Percentiles rank a stretch among this genome's conserved stretches.
phyloP scores from a whole-genome alignment of 1,284 basidiomycete species.

The Pisolithus thermaeus region DNA sequence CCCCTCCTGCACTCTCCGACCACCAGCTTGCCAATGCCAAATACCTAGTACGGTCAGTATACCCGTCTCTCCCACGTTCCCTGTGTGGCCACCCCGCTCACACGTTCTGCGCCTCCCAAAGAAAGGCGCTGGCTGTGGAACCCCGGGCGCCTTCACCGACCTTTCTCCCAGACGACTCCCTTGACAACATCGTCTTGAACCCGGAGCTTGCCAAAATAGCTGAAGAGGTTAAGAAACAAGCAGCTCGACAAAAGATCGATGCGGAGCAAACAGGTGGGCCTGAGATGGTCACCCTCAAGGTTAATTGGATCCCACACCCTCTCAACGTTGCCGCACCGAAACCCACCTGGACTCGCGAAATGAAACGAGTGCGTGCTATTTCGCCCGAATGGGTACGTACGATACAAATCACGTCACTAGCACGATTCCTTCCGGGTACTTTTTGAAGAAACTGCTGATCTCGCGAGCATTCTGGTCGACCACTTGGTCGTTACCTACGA shows the following conservation, averaged over 20 bases:
- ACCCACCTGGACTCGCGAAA: constrained; percentile 44
- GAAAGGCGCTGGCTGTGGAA: constrained; percentile 39
- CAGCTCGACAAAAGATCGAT: constrained; percentile 11
- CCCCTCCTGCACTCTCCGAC: constrained; percentile 55
- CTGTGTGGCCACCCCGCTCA: constrained; percentile 10
- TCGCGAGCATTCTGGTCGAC: constrained; percentile 41
- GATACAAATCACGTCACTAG: constrained; percentile 29
- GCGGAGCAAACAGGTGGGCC: constrained; percentile 29
- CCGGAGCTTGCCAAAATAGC: constrained; percentile 58
- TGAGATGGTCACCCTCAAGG: constrained; percentile 44
- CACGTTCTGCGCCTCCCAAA: constrained; percentile 17
- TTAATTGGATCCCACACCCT: constrained; percentile 63
- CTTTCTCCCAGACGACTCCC: constrained; percentile 39
- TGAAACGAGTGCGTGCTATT: constrained; percentile 48
- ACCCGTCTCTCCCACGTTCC: neutral
- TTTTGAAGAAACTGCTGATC: constrained; percentile 59
- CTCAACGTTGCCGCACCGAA: constrained; percentile 35
- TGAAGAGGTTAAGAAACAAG: constrained; percentile 28
- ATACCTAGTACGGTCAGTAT: constrained; percentile 51
- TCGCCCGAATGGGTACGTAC: neutral
- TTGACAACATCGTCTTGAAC: constrained; percentile 46
- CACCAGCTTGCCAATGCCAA: constrained; percentile 48
- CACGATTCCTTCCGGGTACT: constrained; percentile 55
- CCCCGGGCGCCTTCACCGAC: constrained; percentile 42
- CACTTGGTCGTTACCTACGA: constrained; percentile 55